Base-by-base conservation (phyloP, 2,329 filamentous ascomycete species). In the Fusarium paranaense region DNA sequence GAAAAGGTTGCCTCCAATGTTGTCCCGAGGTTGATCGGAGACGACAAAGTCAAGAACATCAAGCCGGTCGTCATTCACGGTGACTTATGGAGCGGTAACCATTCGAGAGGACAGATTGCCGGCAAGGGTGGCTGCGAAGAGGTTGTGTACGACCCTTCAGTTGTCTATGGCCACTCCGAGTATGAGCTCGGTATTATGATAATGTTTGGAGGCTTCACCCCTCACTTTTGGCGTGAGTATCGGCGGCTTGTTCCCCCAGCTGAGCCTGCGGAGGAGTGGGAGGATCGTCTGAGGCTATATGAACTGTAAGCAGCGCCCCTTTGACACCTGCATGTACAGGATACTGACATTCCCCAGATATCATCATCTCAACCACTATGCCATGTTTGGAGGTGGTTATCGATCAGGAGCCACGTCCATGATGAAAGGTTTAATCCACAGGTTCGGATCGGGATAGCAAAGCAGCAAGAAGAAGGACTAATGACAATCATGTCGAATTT, bases 131-230 rank as follows among this genome's bases (percentile, higher is more conserved):
- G 85, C 1, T 83, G 87, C 0, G 93, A 95, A 74, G 92, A 95
- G 73, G 90, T 98, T 1, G 90, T 97, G 1, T 98, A 91, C 79
- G 96, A 98, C 80, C 91, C 95, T 0, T 93, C 92, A 3, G 89
- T 91, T 47, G 93, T 93, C 72, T 98, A 97, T 79, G 94, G 92
- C 2, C 95, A 98, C 81, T 93, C 89, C 2, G 96, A 98, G 85
- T 98, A 92, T 82, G 96, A 98, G 76, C 85, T 97, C 62, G 96
- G 96, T 1, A 98, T 97, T 75, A 98, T 98, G 95, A 90, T 89
- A 61, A 97, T 98, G 95, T 98, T 98, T 87, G 95, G 95, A 0
- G 96, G 96, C 0, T 98, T 97, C 82, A 91, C 91, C 1, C 78
- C 82, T 0, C 82, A 79, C 1, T 97, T 98, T 78, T 91, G 93